Evolutionary conservation across 2,329 filamentous ascomycete species (phyloP).

Genomic region (Clarireedia paspali): DNA sequence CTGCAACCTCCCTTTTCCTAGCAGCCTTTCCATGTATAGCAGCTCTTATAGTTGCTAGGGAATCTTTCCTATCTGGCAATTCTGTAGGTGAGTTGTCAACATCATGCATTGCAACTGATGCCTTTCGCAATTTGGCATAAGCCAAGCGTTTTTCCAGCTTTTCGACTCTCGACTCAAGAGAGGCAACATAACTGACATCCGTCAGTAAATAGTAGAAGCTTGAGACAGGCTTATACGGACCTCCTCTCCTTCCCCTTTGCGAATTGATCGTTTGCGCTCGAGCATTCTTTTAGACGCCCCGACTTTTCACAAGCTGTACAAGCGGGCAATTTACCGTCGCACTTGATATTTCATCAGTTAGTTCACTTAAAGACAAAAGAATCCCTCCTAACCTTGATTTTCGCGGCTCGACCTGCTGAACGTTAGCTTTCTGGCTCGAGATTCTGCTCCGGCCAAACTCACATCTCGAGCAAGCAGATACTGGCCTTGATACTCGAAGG

Average conservation of each 20-base stretch:
- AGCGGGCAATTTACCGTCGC: constrained; percentile 89
- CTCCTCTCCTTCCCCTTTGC: constrained; percentile 91
- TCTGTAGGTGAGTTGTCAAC: constrained; percentile 38
- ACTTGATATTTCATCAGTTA: constrained; percentile 40
- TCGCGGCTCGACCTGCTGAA: constrained; percentile 66
- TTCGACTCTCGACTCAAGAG: constrained; percentile 85
- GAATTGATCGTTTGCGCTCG: constrained; percentile 91
- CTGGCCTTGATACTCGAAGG: constrained; percentile 67
- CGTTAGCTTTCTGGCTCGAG: background rate
- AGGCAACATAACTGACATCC: constrained; percentile 67
- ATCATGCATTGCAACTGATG: constrained; percentile 59
- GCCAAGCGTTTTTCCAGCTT: constrained; percentile 73
- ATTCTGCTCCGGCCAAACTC: constrained; percentile 21
- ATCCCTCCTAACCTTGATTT: constrained; percentile 64
- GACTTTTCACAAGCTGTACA: constrained; percentile 94
- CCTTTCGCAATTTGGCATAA: constrained; percentile 63
- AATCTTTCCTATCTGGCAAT: constrained; percentile 53
- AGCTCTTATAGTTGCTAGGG: constrained; percentile 51
- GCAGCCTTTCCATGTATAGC: constrained; percentile 58
- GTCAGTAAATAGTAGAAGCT: constrained; percentile 14
- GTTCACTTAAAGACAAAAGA: background rate
- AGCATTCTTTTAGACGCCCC: constrained; percentile 79
- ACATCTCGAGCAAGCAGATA: constrained; percentile 74
- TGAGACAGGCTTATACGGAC: constrained; percentile 32
- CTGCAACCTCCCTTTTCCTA: constrained; percentile 65